Conservation (phyloP, 2,329 filamentous ascomycete genomes). For the Paracoccidioides lutzii region DNA sequence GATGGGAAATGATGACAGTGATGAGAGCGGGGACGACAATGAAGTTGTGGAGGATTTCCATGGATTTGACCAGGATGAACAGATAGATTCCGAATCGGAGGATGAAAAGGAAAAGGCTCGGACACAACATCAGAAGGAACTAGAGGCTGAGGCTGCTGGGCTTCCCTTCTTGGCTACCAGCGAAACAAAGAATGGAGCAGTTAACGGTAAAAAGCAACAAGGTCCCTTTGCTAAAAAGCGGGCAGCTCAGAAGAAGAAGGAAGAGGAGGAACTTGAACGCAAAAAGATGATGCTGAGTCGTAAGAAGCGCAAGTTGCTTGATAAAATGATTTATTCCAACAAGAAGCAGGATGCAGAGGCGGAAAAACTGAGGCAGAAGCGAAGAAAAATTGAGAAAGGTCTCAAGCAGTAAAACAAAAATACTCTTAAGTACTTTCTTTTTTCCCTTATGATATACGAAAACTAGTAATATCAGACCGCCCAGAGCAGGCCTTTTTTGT, state of each 20-base stretch:
- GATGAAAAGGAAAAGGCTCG: conserved; percentile 51
- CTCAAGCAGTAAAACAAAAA: conserved; percentile 14
- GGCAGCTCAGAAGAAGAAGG: conserved; percentile 49
- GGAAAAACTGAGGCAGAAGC: conserved; percentile 74
- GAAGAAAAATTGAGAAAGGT: conserved; percentile 68
- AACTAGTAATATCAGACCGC: not conserved
- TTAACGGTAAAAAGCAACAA: conserved; percentile 53
- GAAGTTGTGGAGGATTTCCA: conserved; percentile 32
- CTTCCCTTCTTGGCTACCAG: conserved; percentile 33
- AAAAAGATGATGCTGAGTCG: conserved; percentile 97
- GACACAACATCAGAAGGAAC: conserved; percentile 68
- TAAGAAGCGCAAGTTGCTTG: conserved; percentile 92
- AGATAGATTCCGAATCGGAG: conserved; percentile 35
- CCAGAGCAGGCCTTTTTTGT: not conserved
- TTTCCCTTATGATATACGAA: not conserved
- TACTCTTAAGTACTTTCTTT: not conserved
- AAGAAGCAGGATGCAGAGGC: conserved; percentile 86
- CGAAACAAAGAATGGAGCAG: conserved; percentile 41
- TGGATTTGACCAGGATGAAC: conserved; percentile 44
- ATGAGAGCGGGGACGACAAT: conserved; percentile 35
- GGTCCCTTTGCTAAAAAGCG: conserved; percentile 58
- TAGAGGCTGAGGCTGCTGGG: conserved; percentile 83
- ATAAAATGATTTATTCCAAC: conserved; percentile 95
- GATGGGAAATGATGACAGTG: conserved; percentile 34
- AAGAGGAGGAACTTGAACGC: conserved; percentile 78